Evolutionary conservation across 129 eudicot species (phyloP), one percentile per base, ranked within the genome.

Genomic region (Centella asiatica): DNA sequence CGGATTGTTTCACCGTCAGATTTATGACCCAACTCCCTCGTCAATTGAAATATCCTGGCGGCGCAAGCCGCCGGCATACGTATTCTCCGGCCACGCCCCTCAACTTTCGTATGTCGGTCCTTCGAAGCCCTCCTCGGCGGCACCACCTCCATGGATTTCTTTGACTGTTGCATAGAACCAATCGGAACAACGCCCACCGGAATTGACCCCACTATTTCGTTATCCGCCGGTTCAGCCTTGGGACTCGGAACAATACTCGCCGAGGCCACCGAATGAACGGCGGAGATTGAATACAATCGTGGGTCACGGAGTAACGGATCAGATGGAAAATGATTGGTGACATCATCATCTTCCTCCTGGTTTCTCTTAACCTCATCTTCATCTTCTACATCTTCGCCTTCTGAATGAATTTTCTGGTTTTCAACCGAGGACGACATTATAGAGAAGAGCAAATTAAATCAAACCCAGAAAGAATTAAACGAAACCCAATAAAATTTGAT

Each of bases 1-100:
- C 86, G 64, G 2, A 89, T 85, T 1, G 97, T 88, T 52, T 88
- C 97, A 0, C 97, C 97, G 23, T 88, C 97, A 0, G 94, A 82
- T 57, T 85, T 88, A 15, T 82, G 94, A 1, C 94, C 90, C 1
- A 88, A 72, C 67, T 88, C 97, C 2, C 97, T 63, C 7, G 97
- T 89, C 57, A 89, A 45, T 65, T 86, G 97, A 45, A 89, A 89
- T 14, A 89, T 78, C 27, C 97, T 79, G 0, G 97, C 95, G 0
- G 97, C 97, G 59, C 95, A 83, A 0, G 95, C 66, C 10, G 97
- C 97, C 59, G 97, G 95, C 95, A 89, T 74, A 15, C 97, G 88
- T 47, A 89, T 78, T 65, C 97, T 73, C 74, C 97, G 76, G 46
- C 97, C 97, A 11, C 97, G 90, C 4, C 97, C 97, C 53, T 89